These are phyloP conservation scores for Oidiodendron maius DNA, from an alignment of 495 filamentous ascomycete species.

Conservation along the genomic window DNA sequence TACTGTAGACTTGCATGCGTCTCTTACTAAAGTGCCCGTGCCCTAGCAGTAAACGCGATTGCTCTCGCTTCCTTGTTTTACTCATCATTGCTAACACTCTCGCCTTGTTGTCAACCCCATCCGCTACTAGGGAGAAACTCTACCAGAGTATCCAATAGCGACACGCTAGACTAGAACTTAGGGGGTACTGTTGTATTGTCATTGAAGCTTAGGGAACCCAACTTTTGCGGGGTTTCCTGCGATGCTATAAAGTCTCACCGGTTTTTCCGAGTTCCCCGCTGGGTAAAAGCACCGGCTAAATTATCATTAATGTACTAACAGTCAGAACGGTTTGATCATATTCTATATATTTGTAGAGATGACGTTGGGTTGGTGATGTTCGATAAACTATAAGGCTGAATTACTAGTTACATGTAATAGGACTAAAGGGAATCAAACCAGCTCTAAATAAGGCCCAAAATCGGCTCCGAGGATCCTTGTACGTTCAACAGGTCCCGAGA, in stretches of 20 bases:
- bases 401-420: not conserved
- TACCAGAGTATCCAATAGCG: not conserved
- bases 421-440: not conserved
- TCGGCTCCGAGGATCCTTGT: not conserved
- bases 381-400: not conserved
- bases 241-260: conserved; percentile 4
- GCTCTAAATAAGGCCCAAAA: no score
- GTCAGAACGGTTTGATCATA: no score
- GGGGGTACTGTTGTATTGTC: not conserved
- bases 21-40: conserved; percentile 3
- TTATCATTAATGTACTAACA: conserved; percentile 4
- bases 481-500: not conserved
- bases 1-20: conserved; percentile 3
- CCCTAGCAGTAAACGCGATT: conserved; percentile 3
- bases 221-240: conserved; percentile 10
- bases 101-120: conserved; percentile 4
- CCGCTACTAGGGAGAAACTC: not conserved
- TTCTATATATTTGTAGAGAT: not conserved
- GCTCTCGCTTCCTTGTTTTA: conserved; percentile 9
- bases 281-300: conserved; percentile 8
- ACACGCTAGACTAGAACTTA: not conserved
- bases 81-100: conserved; percentile 9
- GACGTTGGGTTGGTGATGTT: not conserved
- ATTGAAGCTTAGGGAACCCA: conserved; percentile 4
- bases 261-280: conserved; percentile 4